These are phyloP conservation scores for Ceratocystis smalleyi DNA, from an alignment of 2,329 filamentous ascomycete genomes.

Conservation along the genomic window DNA sequence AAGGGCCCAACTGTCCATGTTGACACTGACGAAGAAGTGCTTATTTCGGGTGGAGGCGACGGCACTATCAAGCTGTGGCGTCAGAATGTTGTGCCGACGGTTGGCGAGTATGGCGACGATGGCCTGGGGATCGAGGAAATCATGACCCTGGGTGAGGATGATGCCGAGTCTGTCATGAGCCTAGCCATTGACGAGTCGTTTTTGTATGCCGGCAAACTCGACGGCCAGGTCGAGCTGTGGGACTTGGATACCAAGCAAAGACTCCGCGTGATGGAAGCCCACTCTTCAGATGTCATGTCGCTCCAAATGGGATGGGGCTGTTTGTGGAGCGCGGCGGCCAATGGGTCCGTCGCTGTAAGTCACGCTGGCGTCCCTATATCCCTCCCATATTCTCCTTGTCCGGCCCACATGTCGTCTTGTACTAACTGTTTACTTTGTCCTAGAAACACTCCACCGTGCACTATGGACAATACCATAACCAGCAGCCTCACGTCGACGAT, in stretches of 20 bases:
- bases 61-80: conserved; percentile 92
- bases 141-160: conserved; percentile 45
- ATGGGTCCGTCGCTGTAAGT: conserved; percentile 67
- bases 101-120: conserved; percentile 20
- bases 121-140: conserved; percentile 52
- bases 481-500: conserved; percentile 26
- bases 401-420: background rate
- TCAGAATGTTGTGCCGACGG: conserved; percentile 28
- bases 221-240: conserved; percentile 87
- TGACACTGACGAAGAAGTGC: conserved; percentile 58
- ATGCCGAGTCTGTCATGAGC: conserved; percentile 53
- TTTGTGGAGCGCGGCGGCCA: conserved; percentile 77
- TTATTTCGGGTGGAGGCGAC: conserved; percentile 85
- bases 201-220: conserved; percentile 75
- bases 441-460: conserved; percentile 53
- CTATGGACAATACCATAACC: conserved; percentile 40
- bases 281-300: conserved; percentile 69
- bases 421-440: background rate
- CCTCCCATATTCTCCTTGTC: background rate
- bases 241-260: conserved; percentile 89
- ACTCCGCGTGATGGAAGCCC: conserved; percentile 68
- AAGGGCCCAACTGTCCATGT: conserved; percentile 51
- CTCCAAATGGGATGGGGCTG: conserved; percentile 73
- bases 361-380: background rate
- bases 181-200: conserved; percentile 81